A percentile compares a stretch with the other conserved stretches of the same genome.
Evolutionary conservation across 2,329 filamentous ascomycete genomes (phyloP).

Genomic region (Cladorrhinum sp.): DNA sequence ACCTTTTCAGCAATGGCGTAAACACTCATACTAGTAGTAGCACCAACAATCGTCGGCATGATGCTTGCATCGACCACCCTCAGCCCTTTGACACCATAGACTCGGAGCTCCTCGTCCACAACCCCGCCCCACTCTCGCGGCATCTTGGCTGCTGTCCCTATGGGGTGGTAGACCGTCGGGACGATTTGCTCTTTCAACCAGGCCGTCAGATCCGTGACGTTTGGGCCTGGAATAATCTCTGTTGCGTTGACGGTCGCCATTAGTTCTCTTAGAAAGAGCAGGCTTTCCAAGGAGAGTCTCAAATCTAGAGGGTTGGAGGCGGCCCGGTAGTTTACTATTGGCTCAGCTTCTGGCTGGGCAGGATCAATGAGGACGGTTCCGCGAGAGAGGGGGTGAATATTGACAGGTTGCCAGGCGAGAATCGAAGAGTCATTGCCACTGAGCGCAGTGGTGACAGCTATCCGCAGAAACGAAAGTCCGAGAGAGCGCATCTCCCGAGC

Average conservation of each 20-base stretch:
- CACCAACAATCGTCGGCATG: not conserved
- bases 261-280: conserved; percentile 30
- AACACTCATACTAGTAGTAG: conserved; percentile 2
- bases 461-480: conserved; percentile 31
- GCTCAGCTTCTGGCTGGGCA: conserved; percentile 29
- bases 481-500: conserved; percentile 26
- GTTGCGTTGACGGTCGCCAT: conserved; percentile 31
- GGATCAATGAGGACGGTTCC: conserved; percentile 35
- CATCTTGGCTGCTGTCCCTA: conserved; percentile 25
- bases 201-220: conserved; percentile 13
- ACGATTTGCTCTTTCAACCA: conserved; percentile 19
- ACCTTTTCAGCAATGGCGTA: conserved; percentile 19
- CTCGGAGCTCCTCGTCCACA: conserved; percentile 6
- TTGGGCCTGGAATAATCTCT: conserved; percentile 35
- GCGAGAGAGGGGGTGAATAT: conserved; percentile 31
- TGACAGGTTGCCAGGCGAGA: conserved; percentile 33
- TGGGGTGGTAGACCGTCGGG: conserved; percentile 19
- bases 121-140: conserved; percentile 13
- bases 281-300: conserved; percentile 27
- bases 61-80: conserved; percentile 2
- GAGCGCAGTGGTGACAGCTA: conserved; percentile 8
- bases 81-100: conserved; percentile 6
- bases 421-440: conserved; percentile 20
- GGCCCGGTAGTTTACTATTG: conserved; percentile 29
- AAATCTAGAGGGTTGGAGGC: conserved; percentile 31